These are phyloP conservation scores for Coffea eugenioides DNA, from an alignment of 257 asterid genomes.

Conservation along the genomic window DNA sequence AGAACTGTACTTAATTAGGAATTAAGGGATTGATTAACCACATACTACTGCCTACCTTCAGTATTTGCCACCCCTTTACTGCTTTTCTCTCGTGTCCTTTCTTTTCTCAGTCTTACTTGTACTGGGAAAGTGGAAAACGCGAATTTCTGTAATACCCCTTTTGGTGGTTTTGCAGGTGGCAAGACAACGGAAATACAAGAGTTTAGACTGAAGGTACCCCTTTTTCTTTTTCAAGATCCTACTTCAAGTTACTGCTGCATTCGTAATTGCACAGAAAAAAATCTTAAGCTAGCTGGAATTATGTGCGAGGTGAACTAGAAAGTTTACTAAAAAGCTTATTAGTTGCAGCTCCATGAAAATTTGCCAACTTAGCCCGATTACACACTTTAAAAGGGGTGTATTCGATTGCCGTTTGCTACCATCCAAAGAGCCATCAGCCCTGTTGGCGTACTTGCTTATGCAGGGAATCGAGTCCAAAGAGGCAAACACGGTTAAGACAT, in stretches of 20 bases:
- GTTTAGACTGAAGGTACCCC: not conserved
- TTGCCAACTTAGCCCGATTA: not conserved
- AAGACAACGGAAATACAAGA: not conserved
- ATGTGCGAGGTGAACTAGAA: not conserved
- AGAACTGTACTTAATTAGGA: not conserved
- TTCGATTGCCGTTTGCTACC: not conserved
- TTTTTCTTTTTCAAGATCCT: not conserved
- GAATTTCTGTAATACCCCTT: not conserved
- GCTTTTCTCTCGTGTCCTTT: not conserved
- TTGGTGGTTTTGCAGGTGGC: not conserved
- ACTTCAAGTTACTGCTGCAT: not conserved
- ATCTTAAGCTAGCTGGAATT: not conserved
- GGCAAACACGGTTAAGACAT: not conserved
- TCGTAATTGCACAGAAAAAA: not conserved
- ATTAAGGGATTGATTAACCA: not conserved
- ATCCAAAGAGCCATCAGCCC: not conserved
- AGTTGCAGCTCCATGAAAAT: not conserved
- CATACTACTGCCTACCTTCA: not conserved
- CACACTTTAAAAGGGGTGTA: not conserved
- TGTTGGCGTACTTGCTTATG: not conserved
- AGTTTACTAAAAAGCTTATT: not conserved
- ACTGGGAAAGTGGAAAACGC: not conserved
- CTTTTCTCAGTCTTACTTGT: not conserved
- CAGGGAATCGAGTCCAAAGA: not conserved
- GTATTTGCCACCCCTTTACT: not conserved